Percentiles rank a stretch among this genome's conserved stretches.
phyloP scores from a whole-genome alignment of 805 yeast species.

The Cyberlindnera veronae region DNA sequence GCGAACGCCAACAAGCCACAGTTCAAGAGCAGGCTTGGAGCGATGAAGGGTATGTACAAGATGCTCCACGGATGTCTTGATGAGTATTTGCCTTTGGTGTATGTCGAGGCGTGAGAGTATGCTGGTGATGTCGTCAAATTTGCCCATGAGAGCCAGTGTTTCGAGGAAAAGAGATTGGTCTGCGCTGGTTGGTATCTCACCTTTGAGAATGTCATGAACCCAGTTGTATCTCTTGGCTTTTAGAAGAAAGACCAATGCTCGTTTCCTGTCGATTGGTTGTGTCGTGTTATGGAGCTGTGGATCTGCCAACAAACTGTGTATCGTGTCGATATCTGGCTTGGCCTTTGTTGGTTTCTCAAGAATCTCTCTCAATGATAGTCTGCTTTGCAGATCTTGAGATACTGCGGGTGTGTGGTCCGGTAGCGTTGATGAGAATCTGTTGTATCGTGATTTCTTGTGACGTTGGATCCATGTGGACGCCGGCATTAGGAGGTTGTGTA shows the following conservation, averaged over 20 bases:
- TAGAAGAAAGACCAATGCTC: slow-evolving; percentile 8
- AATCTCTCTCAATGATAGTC: too few species aligned
- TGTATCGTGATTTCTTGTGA: background rate
- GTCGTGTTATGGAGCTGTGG: background rate
- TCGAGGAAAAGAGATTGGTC: slow-evolving; percentile 1
- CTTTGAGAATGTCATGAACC: slow-evolving; percentile 8
- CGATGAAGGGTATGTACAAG: background rate
- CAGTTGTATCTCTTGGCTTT: slow-evolving; percentile 11
- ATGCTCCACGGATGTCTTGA: slow-evolving; percentile 2
- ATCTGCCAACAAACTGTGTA: too few species aligned
- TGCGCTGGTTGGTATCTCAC: background rate
- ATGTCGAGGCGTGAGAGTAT: background rate
- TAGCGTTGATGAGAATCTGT: slow-evolving; percentile 4
- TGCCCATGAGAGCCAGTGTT: background rate
- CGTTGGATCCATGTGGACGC: background rate
- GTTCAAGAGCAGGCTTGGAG: slow-evolving; percentile 6
- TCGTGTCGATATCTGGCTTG: too few species aligned
- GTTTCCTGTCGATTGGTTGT: slow-evolving; percentile 1
- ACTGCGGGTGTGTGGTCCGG: too few species aligned
- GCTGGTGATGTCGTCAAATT: background rate
- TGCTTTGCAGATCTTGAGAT: too few species aligned
- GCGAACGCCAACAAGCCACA: slow-evolving; percentile 7
- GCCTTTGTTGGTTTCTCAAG: too few species aligned
- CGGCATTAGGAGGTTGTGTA: background rate
- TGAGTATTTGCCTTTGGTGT: background rate